These are phyloP conservation scores for Metschnikowia gelsemii DNA, from an alignment of 805 yeast genomes.

Conservation along the genomic window DNA sequence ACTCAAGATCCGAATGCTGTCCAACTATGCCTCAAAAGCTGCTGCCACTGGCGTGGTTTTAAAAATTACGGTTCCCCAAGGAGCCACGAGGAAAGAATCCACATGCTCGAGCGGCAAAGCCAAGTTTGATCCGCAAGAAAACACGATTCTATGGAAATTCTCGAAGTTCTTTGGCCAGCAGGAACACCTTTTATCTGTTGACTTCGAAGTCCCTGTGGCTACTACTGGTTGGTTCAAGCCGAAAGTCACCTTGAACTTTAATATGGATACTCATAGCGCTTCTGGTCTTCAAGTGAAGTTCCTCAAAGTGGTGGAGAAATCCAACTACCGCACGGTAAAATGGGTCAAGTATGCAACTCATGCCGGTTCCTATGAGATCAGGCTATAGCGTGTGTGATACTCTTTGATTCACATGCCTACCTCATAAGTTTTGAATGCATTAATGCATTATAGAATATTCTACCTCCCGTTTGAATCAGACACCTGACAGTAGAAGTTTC, in stretches of 20 bases:
- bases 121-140: conserved; percentile 65
- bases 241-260: conserved; percentile 70
- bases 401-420: not conserved
- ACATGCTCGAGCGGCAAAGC: conserved; percentile 62
- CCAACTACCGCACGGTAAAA: conserved; percentile 68
- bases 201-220: conserved; percentile 20
- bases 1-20: conserved; percentile 59
- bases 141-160: conserved; percentile 66
- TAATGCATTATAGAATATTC: not conserved
- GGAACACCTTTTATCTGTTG: conserved; percentile 60
- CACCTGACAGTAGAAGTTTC: no score
- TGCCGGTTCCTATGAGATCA: conserved; percentile 78
- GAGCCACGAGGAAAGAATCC: conserved; percentile 27
- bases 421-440: not conserved
- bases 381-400: conserved; percentile 28
- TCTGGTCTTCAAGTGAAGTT: conserved; percentile 75
- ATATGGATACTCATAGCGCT: conserved; percentile 69
- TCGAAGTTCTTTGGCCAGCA: conserved; percentile 65
- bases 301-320: conserved; percentile 60
- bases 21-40: conserved; percentile 57
- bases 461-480: no score
- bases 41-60: conserved; percentile 64
- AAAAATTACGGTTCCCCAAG: conserved; percentile 64
- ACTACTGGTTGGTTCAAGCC: conserved; percentile 60
- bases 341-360: conserved; percentile 81